Evolutionary conservation across 2,329 filamentous ascomycete genomes (phyloP), one percentile per base, ranked within the genome.

Genomic region (Aureobasidium sp.): DNA sequence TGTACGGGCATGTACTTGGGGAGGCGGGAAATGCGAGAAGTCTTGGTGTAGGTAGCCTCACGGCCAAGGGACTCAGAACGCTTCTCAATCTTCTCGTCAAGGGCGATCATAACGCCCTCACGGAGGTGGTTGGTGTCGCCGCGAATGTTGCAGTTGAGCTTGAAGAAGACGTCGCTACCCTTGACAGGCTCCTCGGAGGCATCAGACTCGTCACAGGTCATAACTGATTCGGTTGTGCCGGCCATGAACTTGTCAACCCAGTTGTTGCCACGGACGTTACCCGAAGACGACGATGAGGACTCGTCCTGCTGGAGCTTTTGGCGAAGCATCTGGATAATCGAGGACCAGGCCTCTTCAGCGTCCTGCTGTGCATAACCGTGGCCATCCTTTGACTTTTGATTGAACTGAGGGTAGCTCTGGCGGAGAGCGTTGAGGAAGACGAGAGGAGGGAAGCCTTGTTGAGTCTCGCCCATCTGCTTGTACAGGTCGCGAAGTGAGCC

Each of bases 261-360:
- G 42, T 66, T 72, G 58, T 70, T 70, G 27, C 61, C 61, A 29
- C 61, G 61, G 21, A 27, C 34, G n/a, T 59, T 60, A 45, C 13
- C 55, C 37, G 61, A 39, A 25, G 61, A n/a, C 72, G 96, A 96
- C 0, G 90, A 90, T 1, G 79, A 73, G 2, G 85, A 81, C 37
- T 64, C 71, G 66, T 53, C 66, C 9, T 82, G 81, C 68, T 84
- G 85, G 55, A 97, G 77, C 71, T 90, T 93, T 69, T 89, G 84
- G 64, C 88, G 85, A 41, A 99, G 78, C 70, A 93, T 89, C 48
- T 88, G 85, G 6, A 99, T 78, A 64, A 99, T 95, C 72, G 97
- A 93, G 25, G 93, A 94, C 91, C 93, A 99, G 50, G 93, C 94
- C 75, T 99, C 94, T 75, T 99, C 94, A 1, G 94, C 94, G 77